Evolutionary conservation across 805 yeast genomes (phyloP), one percentile per base, ranked within the genome.

Genomic region (Candida railenensis): DNA sequence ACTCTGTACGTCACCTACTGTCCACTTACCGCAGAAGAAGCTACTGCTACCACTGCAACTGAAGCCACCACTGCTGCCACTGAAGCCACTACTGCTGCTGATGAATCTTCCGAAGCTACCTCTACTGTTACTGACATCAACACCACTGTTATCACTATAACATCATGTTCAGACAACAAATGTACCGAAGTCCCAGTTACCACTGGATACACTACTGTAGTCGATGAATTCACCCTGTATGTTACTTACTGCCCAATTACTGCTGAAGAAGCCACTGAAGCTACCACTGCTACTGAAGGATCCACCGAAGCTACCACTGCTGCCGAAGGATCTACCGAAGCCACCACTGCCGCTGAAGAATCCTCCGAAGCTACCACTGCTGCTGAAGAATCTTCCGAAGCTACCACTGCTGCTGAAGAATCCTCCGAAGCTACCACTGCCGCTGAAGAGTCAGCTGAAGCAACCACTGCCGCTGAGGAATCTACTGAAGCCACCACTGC

Each of bases 181-280:
- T 38, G 30, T 38, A 22, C 41, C 32, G 15, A 38, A 21, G 32
- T 38, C 12, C 41, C 41, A 14, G 22, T 18, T 15, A 21, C 33
- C 48, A 71, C 49, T 61, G 71, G 54, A 38, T 19, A 44, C 30
- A 45, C 48, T 22, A 36, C 50, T 21, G 45, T 49, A 11, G 53
- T 59, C 19, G 52, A 56, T 20, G 57, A 56, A 3, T 50, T 55
- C 12, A 52, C 59, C 20, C 53, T 60, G 28, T 50, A 64, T 43
- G 67, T 74, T 37, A 71, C 77, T 19, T 67, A 62, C 61, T 65
- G 71, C 51, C 70, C 71, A 47, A 63, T 56, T 36, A 69, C 74
- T 21, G 69, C 73, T 28, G 62, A 63, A 14, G 47, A 61, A 15
- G 62, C 60, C 38, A 55, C 62, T 25, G 30, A 25, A 25, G 11